Evolutionary conservation across 495 filamentous ascomycete species (phyloP).

Genomic region (Aspergillus baeticus): DNA sequence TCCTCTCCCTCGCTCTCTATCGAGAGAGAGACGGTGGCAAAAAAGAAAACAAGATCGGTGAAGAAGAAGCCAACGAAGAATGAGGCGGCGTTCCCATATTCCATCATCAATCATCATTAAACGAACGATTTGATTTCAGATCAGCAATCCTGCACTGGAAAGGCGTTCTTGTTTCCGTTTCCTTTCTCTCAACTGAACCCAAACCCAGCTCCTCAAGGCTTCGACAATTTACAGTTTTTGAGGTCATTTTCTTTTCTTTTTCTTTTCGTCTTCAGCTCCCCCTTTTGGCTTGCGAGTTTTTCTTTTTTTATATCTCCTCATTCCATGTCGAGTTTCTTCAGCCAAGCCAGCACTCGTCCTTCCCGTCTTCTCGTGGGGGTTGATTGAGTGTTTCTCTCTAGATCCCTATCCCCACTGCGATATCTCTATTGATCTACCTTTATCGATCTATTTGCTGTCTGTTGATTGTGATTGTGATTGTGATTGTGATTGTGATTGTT

Average conservation of each 20-base stretch:
- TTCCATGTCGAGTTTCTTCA: constrained; percentile 10
- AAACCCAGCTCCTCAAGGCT: no score
- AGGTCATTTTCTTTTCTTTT: not conserved
- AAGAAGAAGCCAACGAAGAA: not conserved
- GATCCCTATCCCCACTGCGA: not conserved
- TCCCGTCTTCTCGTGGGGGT: not conserved
- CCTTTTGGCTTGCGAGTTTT: not conserved
- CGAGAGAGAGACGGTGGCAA: no score
- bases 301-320: not conserved
- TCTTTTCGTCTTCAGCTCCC: constrained; percentile 3
- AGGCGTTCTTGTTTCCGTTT: constrained; percentile 15
- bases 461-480: not conserved
- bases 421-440: not conserved
- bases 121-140: constrained; percentile 11
- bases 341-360: not conserved
- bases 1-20: not conserved
- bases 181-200: no score
- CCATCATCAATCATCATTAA: constrained; percentile 2
- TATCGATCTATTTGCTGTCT: not conserved
- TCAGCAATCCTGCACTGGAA: constrained; percentile 21
- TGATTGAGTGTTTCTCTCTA: not conserved
- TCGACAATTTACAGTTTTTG: not conserved
- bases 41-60: not conserved
- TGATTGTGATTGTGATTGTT: not conserved
- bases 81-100: not conserved